A percentile compares a stretch with the other conserved stretches of the same genome.
Evolutionary conservation across 169 alveolate species (phyloP).

Genomic region (Theileria luwenshuni): DNA sequence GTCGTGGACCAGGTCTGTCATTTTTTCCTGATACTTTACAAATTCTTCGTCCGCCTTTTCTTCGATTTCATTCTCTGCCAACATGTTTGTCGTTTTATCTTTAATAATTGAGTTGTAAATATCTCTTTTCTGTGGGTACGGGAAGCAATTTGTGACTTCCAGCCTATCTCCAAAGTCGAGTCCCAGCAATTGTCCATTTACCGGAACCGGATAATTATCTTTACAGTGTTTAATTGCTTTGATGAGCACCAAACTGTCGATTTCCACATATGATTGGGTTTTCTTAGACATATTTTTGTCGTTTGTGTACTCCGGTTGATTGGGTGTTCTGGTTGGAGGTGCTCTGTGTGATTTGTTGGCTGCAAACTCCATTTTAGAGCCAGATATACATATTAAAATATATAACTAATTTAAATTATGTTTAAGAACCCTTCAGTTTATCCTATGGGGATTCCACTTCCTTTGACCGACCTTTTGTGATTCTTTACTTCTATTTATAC

Average conservation of each 20-base stretch:
- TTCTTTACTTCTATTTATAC: background rate
- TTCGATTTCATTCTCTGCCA: constrained; percentile 80
- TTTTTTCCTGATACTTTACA: constrained; percentile 80
- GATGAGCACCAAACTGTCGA: constrained; percentile 76
- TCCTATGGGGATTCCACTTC: background rate
- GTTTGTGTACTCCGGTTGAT: constrained; percentile 6
- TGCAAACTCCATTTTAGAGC: constrained; percentile 25
- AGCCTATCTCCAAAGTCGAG: constrained; percentile 78
- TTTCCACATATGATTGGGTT: constrained; percentile 70
- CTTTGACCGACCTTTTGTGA: background rate
- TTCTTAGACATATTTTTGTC: background rate
- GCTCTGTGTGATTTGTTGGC: constrained; percentile 20
- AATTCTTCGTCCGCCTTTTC: constrained; percentile 82
- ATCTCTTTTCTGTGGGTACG: constrained; percentile 84
- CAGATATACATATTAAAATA: background rate
- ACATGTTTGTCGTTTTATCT: constrained; percentile 63
- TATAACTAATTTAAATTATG: background rate
- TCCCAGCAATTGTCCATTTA: constrained; percentile 84
- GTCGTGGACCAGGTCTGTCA: constrained; percentile 84
- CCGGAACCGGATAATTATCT: constrained; percentile 83
- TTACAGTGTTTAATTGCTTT: constrained; percentile 83
- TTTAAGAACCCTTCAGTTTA: background rate
- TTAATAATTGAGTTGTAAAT: constrained; percentile 67
- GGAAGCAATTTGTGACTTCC: constrained; percentile 85
- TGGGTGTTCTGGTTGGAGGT: constrained; percentile 14